phyloP scores from a whole-genome alignment of 805 yeast species.

The Jamesozyma piceae region DNA sequence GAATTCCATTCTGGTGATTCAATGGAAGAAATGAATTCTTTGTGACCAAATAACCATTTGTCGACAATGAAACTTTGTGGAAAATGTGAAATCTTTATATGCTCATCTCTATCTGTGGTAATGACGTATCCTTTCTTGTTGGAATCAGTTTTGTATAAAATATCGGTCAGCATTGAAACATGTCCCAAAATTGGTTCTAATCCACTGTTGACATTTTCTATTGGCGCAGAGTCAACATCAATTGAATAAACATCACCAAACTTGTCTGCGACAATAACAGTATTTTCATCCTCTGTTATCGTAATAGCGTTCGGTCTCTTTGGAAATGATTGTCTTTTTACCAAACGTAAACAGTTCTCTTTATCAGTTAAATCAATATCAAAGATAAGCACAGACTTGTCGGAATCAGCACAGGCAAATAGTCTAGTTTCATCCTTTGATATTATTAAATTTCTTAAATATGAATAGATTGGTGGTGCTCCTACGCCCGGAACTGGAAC shows the following conservation, averaged over 20 bases:
- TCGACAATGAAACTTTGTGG: slow-evolving; percentile 75
- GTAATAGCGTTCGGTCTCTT: slow-evolving; percentile 87
- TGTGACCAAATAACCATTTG: slow-evolving; percentile 79
- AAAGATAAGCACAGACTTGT: slow-evolving; percentile 68
- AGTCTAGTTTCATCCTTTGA: slow-evolving; percentile 45
- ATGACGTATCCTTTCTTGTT: slow-evolving; percentile 43
- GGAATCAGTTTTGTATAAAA: slow-evolving; percentile 26
- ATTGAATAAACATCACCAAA: slow-evolving; percentile 88
- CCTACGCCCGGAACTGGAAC: slow-evolving; percentile 58
- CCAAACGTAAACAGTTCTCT: slow-evolving; percentile 37
- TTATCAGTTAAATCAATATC: slow-evolving; percentile 25
- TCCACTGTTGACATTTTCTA: slow-evolving; percentile 32
- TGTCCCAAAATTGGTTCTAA: slow-evolving; percentile 80
- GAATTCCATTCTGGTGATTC: slow-evolving; percentile 44
- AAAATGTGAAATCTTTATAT: slow-evolving; percentile 70
- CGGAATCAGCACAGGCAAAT: slow-evolving; percentile 70
- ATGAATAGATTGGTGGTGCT: slow-evolving; percentile 57
- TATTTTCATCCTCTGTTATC: slow-evolving; percentile 40
- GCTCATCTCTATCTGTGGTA: slow-evolving; percentile 93
- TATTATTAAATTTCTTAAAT: slow-evolving; percentile 54
- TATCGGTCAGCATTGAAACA: slow-evolving; percentile 90
- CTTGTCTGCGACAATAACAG: slow-evolving; percentile 75
- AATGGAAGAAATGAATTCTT: slow-evolving; percentile 67
- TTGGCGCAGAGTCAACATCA: slow-evolving; percentile 33
- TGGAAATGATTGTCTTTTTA: slow-evolving; percentile 71